Evolutionary conservation across 306 rosid genomes (phyloP).

Genomic region (Crotalaria pallida): DNA sequence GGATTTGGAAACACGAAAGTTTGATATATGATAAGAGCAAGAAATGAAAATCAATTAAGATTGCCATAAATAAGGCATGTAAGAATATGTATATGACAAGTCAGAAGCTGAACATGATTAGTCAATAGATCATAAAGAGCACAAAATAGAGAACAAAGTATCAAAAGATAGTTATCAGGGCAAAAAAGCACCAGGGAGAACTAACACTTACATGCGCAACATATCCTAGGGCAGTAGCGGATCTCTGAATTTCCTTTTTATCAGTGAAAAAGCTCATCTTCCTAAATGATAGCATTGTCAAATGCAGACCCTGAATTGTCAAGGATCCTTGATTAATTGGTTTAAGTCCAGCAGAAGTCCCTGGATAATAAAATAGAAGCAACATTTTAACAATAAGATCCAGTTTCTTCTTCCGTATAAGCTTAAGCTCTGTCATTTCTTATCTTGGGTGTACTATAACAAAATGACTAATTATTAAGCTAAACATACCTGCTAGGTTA

Average conservation of each 20-base stretch:
- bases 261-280: slow-evolving; percentile 81
- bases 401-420: too few species aligned
- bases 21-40: slow-evolving; percentile 6
- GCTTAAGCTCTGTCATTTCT: slow-evolving; percentile 12
- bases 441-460: background rate
- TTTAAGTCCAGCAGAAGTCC: slow-evolving; percentile 55
- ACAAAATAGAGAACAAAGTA: background rate
- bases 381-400: slow-evolving; percentile 5
- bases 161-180: slow-evolving; percentile 3
- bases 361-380: slow-evolving; percentile 37
- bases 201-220: slow-evolving; percentile 72
- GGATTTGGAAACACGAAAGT: slow-evolving; percentile 10
- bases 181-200: background rate
- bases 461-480: background rate
- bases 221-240: slow-evolving; percentile 93
- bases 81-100: background rate
- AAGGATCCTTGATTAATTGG: slow-evolving; percentile 65
- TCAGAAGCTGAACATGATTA: background rate
- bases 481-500: slow-evolving; percentile 52
- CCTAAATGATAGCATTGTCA: slow-evolving; percentile 79
- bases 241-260: slow-evolving; percentile 84
- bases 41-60: slow-evolving; percentile 10
- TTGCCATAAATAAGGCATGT: background rate
- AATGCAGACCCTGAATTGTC: slow-evolving; percentile 81
- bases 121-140: background rate